Base-by-base conservation (phyloP, 768 basidiomycete species). In the Tulasnella sp. region DNA sequence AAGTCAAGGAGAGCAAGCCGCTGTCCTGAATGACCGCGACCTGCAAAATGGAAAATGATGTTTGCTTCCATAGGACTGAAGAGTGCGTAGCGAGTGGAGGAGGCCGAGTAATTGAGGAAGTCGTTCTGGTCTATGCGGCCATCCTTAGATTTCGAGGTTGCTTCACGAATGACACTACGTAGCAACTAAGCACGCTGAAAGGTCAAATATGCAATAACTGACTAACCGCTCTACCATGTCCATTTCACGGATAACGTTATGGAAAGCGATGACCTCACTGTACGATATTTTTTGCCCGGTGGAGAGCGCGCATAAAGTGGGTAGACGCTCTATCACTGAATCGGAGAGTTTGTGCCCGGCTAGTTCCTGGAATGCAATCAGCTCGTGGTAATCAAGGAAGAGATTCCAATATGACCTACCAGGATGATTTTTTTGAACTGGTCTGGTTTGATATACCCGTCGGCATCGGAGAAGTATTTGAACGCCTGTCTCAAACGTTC, bases 11-110 rank as follows among this genome's bases (percentile, higher is more conserved):
- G 66, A 8, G 89, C 77, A 45, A 99, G 74, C 19, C 90, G 76
- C 60, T 81, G 77, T 3, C 70, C 68, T 39, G 72, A 69, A 20
- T 50, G 22, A 12, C 91, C 92, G 41, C 90, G 77, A 10, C 86
- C 81, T 24, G 91, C 91, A 68, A 96, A 98, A 65, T 99, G 93
- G 70, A 96, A 99, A 60, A 99, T 81, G 61, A 98, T 95, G 47
- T 83, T 78, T n/a, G 85, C 89, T 65, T 98, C 93, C 87, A 96
- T 93, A 3, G 93, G 93, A 0, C 90, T 92, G 66, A 96, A 96
- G 46, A 93, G 75, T 33, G 88, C 84, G 65, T 98, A 96, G 32
- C 93, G 83, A 58, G 92, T 88, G 58, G 72, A 82, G 31, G 81
- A 75, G 24, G 85, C 80, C 12, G 90, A 77, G 63, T 95, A 72